Base-by-base conservation (phyloP, 2,329 filamentous ascomycete genomes). In the Colletotrichum lini region DNA sequence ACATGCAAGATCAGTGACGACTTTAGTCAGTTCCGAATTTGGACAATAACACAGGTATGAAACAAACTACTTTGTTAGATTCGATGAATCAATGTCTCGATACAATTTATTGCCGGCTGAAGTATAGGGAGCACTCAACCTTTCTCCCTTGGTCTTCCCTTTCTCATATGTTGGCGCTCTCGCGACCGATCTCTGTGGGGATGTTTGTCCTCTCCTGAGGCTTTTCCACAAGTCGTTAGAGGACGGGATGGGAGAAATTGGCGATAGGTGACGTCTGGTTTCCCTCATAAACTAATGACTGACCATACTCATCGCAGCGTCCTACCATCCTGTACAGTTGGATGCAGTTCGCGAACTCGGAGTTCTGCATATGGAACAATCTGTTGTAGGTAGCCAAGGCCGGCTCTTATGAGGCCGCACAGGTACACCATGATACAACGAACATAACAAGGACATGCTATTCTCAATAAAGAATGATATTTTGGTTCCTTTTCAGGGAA, bases 21-120 rank as follows among this genome's bases (percentile, higher is more conserved):
- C 21, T 58, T 38, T 44, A 65, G 65, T 53, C 40, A 21, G 10
- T 35, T 42, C 12, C 35, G 12, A 38, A 15, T 67, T 45, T 40
- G 21, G 21, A n/a, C 38, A 62, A 57, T 42, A 67, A 57, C 67
- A 49, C 56, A 57, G 44, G 3, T 42, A 47, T 52, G 38, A 5
- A 59, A 18, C 53, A 5, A 59, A 23, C 47, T 69, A 40, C 45
- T 59, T 60, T 47, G 40, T 60, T 54, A 40, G 30, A 26, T 16
- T 58, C 10, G 15, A 47, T 12, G 13, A n/a, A 12, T 50, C 56
- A 52, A 52, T 53, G 50, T 57, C 57, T 53, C 30, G 44, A 12
- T 35, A 40, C 49, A 42, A 61, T 50, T 42, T 38, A 10, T 38
- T 38, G 9, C 35, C 35, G 35, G 30, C 16, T 35, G n/a, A 12